phyloP scores from a whole-genome alignment of 2,329 filamentous ascomycete species.

The Trichoderma citrinoviride region DNA sequence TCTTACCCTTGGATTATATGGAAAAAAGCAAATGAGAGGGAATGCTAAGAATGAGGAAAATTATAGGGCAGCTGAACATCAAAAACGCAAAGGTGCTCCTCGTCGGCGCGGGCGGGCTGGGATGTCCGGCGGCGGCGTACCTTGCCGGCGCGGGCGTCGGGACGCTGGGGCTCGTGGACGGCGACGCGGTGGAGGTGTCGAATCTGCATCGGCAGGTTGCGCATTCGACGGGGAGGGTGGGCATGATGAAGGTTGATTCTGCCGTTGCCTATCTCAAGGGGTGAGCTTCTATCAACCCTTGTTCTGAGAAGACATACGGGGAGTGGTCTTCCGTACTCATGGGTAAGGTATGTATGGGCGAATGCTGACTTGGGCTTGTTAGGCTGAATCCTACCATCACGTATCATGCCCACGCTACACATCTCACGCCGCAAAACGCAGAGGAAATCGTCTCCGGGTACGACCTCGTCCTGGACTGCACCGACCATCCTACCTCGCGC shows the following conservation, averaged over 20 bases:
- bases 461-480: constrained; percentile 89
- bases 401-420: constrained; percentile 61
- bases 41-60: background rate
- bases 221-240: constrained; percentile 69
- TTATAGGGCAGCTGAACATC: constrained; percentile 70
- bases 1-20: no score
- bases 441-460: constrained; percentile 65
- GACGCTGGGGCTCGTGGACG: constrained; percentile 79
- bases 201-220: constrained; percentile 92
- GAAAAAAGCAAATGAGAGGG: no score
- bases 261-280: constrained; percentile 58
- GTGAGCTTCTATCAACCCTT: no score
- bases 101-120: constrained; percentile 83
- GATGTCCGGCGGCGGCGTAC: constrained; percentile 90
- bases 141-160: constrained; percentile 86
- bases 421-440: constrained; percentile 68
- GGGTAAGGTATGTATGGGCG: no score
- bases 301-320: no score
- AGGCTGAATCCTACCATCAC: constrained; percentile 71
- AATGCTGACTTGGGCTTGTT: background rate
- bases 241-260: constrained; percentile 77
- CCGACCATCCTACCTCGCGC: constrained; percentile 85
- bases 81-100: constrained; percentile 71
- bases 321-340: no score
- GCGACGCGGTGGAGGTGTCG: constrained; percentile 80